These are phyloP conservation scores for Collybiopsis luxurians DNA, from an alignment of 768 basidiomycete species.

Conservation along the genomic window DNA sequence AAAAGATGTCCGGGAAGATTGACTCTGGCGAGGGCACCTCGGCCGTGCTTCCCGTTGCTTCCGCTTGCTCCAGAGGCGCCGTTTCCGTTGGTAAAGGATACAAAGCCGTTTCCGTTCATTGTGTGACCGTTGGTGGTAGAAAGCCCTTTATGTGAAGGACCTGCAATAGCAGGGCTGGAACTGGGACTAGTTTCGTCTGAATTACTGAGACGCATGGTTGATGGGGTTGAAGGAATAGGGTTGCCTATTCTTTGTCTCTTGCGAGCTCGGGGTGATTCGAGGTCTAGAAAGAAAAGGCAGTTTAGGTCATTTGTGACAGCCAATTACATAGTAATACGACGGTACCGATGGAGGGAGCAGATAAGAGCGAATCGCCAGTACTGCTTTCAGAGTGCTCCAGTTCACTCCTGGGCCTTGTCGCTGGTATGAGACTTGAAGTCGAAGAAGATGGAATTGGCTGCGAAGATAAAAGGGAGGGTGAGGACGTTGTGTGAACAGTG, in stretches of 20 bases:
- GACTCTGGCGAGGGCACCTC: conserved; percentile 54
- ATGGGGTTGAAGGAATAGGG: conserved; percentile 29
- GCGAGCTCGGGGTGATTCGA: conserved; percentile 55
- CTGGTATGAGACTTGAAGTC: conserved; percentile 52
- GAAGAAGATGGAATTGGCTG: conserved; percentile 22
- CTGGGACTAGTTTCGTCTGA: conserved; percentile 19
- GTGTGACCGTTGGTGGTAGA: conserved; percentile 34
- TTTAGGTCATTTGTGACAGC: neutral
- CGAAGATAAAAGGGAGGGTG: conserved; percentile 23
- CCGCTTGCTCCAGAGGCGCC: conserved; percentile 31
- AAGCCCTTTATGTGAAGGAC: conserved; percentile 42
- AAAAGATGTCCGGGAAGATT: conserved; percentile 69
- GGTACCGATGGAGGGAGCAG: conserved; percentile 33
- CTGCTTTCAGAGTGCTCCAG: conserved; percentile 16
- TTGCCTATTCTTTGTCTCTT: conserved; percentile 69
- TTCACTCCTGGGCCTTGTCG: conserved; percentile 53
- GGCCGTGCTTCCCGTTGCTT: conserved; percentile 56
- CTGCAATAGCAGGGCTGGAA: conserved; percentile 29
- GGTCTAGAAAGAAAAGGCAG: conserved; percentile 27
- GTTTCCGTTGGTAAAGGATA: conserved; percentile 30
- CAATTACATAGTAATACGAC: conserved; percentile 10
- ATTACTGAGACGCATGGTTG: conserved; percentile 15
- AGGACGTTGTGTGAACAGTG: conserved; percentile 19
- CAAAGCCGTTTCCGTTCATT: conserved; percentile 42
- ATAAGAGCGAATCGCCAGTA: conserved; percentile 19